These are phyloP conservation scores for Fagopyrum tataricum DNA, from an alignment of 148 eudicot genomes.

Conservation along the genomic window DNA sequence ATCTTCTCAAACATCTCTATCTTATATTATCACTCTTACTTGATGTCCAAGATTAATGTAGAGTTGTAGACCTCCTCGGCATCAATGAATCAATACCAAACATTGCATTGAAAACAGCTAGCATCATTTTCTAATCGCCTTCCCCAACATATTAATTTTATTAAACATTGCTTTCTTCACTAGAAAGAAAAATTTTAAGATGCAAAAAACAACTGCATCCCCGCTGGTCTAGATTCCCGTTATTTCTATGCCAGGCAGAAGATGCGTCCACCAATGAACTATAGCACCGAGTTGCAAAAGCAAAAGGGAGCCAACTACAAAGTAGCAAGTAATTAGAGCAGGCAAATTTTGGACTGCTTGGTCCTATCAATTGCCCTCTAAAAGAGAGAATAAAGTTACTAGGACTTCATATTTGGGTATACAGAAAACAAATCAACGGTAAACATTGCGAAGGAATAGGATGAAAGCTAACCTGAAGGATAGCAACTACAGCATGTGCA, in stretches of 20 bases:
- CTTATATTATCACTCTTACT: background rate
- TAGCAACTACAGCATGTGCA: constrained; percentile 75
- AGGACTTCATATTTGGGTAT: background rate
- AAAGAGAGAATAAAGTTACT: background rate
- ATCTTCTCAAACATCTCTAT: background rate
- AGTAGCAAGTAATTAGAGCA: background rate
- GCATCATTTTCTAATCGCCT: background rate
- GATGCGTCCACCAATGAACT: background rate
- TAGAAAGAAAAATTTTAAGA: background rate
- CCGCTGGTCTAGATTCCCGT: background rate
- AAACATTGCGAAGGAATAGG: background rate
- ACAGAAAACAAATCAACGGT: background rate
- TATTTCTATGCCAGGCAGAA: background rate
- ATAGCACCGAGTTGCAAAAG: background rate
- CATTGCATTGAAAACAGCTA: background rate
- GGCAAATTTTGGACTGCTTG: background rate
- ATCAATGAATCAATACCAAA: background rate
- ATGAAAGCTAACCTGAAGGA: constrained; percentile 62
- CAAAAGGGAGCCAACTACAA: background rate
- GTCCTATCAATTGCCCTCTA: background rate
- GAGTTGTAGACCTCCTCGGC: background rate
- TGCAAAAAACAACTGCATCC: background rate
- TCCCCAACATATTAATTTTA: background rate
- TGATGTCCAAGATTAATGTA: background rate
- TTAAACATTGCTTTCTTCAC: background rate